Conservation (phyloP, 2,329 filamentous ascomycete genomes). For the Penicillium sp. region DNA sequence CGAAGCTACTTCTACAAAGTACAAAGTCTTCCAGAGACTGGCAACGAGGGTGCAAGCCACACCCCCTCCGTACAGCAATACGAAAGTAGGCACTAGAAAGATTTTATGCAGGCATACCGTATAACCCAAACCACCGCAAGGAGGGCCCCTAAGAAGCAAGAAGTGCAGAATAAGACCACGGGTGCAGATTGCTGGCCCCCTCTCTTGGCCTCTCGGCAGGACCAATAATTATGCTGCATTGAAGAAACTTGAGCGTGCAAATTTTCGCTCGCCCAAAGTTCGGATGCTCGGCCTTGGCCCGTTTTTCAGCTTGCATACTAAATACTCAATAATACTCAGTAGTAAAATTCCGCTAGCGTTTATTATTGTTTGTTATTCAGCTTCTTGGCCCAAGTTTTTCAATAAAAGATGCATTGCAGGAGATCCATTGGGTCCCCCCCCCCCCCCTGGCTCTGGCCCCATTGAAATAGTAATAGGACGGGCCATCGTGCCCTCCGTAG, state of each 20-base stretch:
- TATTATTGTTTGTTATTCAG: not conserved
- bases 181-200: not conserved
- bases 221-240: too few species aligned
- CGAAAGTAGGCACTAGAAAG: not conserved
- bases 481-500: slow-evolving; percentile 15
- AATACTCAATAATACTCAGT: not conserved
- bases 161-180: not conserved
- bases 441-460: not conserved
- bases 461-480: too few species aligned
- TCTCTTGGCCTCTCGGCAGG: too few species aligned
- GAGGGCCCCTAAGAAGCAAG: not conserved
- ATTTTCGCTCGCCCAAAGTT: not conserved
- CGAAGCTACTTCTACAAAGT: not conserved
- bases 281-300: not conserved
- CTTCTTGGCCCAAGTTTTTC: not conserved
- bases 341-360: too few species aligned
- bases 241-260: not conserved
- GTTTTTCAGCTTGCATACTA: not conserved
- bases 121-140: not conserved
- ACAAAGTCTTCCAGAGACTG: not conserved
- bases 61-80: not conserved
- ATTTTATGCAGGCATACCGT: not conserved
- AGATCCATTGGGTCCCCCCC: slow-evolving; percentile 24
- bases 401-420: slow-evolving; percentile 14
- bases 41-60: not conserved